Evolutionary conservation across 2,329 filamentous ascomycete species (phyloP).

Genomic region (Tolypocladium inflatum): DNA sequence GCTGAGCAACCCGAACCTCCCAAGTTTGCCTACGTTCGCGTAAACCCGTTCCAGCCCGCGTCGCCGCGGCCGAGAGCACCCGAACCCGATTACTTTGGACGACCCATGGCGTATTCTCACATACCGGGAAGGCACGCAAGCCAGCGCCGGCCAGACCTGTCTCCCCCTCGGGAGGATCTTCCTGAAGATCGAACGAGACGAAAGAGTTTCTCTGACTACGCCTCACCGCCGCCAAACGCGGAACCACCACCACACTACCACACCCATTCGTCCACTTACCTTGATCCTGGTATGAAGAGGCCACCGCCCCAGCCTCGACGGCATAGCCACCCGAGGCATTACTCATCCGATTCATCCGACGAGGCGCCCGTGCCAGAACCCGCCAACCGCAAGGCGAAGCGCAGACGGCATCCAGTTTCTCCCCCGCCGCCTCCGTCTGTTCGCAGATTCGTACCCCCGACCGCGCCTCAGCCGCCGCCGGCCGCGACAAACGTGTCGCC

Average conservation of each 20-base stretch:
- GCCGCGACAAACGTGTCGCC: constrained; percentile 12
- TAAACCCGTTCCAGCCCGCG: constrained; percentile 17
- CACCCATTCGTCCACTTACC: constrained; percentile 18
- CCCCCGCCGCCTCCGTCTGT: constrained; percentile 19
- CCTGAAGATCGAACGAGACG: constrained; percentile 33
- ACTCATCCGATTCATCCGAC: constrained; percentile 31
- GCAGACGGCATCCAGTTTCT: constrained; percentile 14
- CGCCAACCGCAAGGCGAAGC: constrained; percentile 13
- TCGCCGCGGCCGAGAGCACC: constrained; percentile 16
- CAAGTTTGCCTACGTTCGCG: constrained; percentile 27
- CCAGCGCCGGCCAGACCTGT: constrained; percentile 20
- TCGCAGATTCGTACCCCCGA: constrained; percentile 22
- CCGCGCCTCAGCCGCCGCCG: constrained; percentile 17
- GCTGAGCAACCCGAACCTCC: constrained; percentile 21
- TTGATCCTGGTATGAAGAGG: constrained; percentile 23
- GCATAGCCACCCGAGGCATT: constrained; percentile 39
- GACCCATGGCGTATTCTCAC: constrained; percentile 29
- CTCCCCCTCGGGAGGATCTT: constrained; percentile 25
- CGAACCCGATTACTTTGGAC: constrained; percentile 22
- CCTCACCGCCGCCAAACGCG: constrained; percentile 25
- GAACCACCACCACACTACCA: constrained; percentile 15
- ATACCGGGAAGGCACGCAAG: constrained; percentile 26
- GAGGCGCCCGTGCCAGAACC: constrained; percentile 21
- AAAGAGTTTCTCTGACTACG: constrained; percentile 43
- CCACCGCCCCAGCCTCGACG: constrained; percentile 25